Evolutionary conservation across 768 basidiomycete species (phyloP).

Genomic region (Suillus brevipes): DNA sequence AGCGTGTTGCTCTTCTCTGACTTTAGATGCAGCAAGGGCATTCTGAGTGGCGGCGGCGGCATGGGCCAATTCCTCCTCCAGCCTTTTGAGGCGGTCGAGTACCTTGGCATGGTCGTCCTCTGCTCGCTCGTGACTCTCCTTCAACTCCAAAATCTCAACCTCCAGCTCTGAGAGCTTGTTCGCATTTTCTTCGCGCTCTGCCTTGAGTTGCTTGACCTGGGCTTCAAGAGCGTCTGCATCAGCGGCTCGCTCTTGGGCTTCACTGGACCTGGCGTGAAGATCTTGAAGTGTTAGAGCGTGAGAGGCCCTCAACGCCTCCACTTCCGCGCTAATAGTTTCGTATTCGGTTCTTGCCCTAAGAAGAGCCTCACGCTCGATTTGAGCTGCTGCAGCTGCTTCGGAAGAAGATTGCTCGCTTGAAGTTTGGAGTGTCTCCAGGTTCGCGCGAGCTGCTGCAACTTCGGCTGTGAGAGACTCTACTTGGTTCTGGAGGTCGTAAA

Average conservation of each 20-base stretch:
- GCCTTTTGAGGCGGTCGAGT: constrained; percentile 43
- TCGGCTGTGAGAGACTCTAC: constrained; percentile 53
- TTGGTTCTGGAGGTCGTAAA: constrained; percentile 50
- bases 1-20: constrained; percentile 47
- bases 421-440: constrained; percentile 49
- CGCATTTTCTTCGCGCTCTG: constrained; percentile 69
- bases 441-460: constrained; percentile 49
- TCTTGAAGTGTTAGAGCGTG: constrained; percentile 53
- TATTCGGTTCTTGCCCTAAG: constrained; percentile 64
- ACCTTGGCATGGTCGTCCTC: constrained; percentile 58
- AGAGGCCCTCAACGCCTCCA: constrained; percentile 47
- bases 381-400: constrained; percentile 50
- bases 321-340: constrained; percentile 53
- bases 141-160: constrained; percentile 76
- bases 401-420: constrained; percentile 45
- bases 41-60: constrained; percentile 49
- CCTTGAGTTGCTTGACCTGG: constrained; percentile 53
- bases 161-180: constrained; percentile 78
- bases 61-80: constrained; percentile 56
- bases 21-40: constrained; percentile 46
- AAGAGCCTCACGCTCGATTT: constrained; percentile 62
- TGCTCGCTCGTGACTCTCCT: constrained; percentile 63
- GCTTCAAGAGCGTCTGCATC: constrained; percentile 44
- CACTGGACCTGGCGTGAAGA: constrained; percentile 43
- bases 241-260: constrained; percentile 48